Evolutionary conservation across 164 flowering plant species (phyloP), one percentile per base, ranked within the genome.

Genomic region (Vitis cinerea): DNA sequence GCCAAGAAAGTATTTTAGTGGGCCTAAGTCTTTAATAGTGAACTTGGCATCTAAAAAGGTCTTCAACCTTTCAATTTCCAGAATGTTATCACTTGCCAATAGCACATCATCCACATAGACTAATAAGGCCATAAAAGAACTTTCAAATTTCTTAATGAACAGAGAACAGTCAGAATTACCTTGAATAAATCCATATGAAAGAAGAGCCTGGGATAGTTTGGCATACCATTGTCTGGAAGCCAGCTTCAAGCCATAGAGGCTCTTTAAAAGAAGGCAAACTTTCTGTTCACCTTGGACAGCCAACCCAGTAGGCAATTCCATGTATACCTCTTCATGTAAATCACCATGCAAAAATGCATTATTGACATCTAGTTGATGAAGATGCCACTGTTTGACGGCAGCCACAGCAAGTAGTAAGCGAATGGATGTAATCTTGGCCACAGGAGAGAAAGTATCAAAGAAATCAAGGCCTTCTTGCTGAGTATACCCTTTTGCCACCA

Each of bases 401-500:
- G 63, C 53, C 2, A 58, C 9, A 8, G 54, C 37, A 5, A 67
- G 10, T 17, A 67, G 12, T 8, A 67, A 31, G 13, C 70, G 14
- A 31, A 67, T 27, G 6, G 27, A 54, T 23, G 11, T 64, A 19
- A 68, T 23, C 23, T 19, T 19, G 23, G 23, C 23, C 23, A 19
- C 23, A 3, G 55, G 64, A 27, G 71, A 15, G 62, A 50, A 70
- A 1, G 66, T 70, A 10, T 70, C 72, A 8, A 29, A 10, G 19
- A 14, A 70, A 52, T 51, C 66, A 7, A 51, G 4, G n/a, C 66
- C 72, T 10, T 61, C 15, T 0, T 10, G 51, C 16, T 70, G 65
- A 15, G 65, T 61, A 31, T 49, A 70, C 3, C 72, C 72, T 37
- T 54, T 70, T 13, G 72, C 66, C 31, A 67, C 70, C 9, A 67